Conservation (phyloP, 768 basidiomycete species). For the Fibroporia radiculosa region DNA sequence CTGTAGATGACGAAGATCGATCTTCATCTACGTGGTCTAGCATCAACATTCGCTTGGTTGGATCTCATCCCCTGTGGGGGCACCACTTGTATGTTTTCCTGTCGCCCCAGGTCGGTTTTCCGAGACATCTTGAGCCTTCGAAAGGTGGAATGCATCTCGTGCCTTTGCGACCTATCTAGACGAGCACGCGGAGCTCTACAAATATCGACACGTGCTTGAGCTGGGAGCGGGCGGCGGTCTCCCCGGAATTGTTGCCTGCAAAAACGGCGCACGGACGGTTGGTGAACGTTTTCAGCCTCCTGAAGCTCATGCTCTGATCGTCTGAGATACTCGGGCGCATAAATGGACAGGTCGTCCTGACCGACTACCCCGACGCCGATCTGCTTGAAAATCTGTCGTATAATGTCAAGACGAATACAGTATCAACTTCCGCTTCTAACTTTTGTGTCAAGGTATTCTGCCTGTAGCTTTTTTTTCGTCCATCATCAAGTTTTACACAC, state of each 20-base stretch:
- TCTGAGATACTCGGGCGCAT: too few relatives aligned
- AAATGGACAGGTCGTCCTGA: constrained; percentile 61
- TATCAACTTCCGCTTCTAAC: constrained; percentile 5
- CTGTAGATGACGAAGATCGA: not conserved
- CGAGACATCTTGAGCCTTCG: not conserved
- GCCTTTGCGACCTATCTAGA: constrained; percentile 68
- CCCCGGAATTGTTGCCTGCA: constrained; percentile 69
- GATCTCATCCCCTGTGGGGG: constrained; percentile 76
- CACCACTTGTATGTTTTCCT: constrained; percentile 66
- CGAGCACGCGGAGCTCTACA: constrained; percentile 37
- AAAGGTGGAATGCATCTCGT: constrained; percentile 79
- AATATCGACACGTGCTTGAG: constrained; percentile 56
- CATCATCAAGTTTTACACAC: constrained; percentile 25
- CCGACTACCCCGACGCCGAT: constrained; percentile 83
- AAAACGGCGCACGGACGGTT: constrained; percentile 65
- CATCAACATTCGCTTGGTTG: constrained; percentile 63
- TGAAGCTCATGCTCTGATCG: not conserved
- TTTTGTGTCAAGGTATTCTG: constrained; percentile 30
- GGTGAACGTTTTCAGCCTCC: constrained; percentile 7
- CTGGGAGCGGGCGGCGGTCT: constrained; percentile 92
- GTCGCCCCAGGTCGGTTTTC: not conserved
- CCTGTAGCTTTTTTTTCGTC: too few relatives aligned
- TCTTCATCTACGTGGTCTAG: constrained; percentile 21
- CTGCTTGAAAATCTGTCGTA: constrained; percentile 68
- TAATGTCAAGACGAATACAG: constrained; percentile 60